Conservation (phyloP, 192 early-diverging fungal species). For the Rhizophagus clarus region DNA sequence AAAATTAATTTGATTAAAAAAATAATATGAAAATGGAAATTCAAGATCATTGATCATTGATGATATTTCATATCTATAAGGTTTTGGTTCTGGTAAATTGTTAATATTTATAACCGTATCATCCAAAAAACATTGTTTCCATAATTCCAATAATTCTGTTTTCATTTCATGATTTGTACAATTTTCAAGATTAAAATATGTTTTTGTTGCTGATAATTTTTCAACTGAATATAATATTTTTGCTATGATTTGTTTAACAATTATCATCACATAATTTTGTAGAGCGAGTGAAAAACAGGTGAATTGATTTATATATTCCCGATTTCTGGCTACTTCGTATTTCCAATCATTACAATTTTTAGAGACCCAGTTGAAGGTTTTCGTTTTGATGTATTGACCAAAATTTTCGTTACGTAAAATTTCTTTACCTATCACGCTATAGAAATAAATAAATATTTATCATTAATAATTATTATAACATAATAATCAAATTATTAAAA, state of each 20-base stretch:
- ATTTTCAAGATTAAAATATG: background rate
- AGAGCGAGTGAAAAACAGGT: background rate
- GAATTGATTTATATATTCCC: background rate
- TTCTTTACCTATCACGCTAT: background rate
- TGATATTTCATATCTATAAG: background rate
- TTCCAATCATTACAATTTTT: background rate
- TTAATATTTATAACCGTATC: background rate
- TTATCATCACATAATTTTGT: background rate
- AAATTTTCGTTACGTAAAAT: background rate
- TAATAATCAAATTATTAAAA: too few species aligned
- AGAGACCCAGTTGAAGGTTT: background rate
- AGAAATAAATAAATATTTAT: too few species aligned
- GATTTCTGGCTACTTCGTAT: background rate
- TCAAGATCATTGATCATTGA: background rate
- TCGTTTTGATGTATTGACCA: background rate
- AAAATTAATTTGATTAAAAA: background rate
- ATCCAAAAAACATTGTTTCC: background rate
- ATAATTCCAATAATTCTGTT: background rate
- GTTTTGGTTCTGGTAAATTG: background rate
- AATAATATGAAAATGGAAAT: background rate
- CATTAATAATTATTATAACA: too few species aligned
- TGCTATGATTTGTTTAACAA: background rate
- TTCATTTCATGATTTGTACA: background rate
- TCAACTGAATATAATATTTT: background rate
- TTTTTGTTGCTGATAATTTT: background rate